These are phyloP conservation scores for Hypoxylon crocopeplum DNA, from an alignment of 495 filamentous ascomycete species.

Conservation along the genomic window DNA sequence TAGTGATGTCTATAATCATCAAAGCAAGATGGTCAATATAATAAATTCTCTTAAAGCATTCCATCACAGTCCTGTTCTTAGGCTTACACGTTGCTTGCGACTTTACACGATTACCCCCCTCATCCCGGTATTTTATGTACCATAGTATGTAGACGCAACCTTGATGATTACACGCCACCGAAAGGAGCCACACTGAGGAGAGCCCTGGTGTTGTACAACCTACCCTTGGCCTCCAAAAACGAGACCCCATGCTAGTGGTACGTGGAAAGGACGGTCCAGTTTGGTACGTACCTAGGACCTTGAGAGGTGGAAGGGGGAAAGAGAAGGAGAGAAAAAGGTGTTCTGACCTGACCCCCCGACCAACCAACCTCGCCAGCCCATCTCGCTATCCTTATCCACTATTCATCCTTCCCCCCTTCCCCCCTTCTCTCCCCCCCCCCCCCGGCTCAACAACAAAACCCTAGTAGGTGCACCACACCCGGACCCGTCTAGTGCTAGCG, in stretches of 20 bases:
- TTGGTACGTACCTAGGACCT: slow-evolving; percentile 16
- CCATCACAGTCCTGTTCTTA: neutral
- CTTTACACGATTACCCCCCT: slow-evolving; percentile 31
- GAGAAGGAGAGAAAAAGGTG: neutral
- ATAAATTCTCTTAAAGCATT: too few relatives aligned
- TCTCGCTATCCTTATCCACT: slow-evolving; percentile 35
- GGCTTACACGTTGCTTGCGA: slow-evolving; percentile 19
- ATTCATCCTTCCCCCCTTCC: slow-evolving; percentile 36
- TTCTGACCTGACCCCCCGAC: slow-evolving; percentile 17
- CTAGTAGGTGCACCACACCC: slow-evolving; percentile 40
- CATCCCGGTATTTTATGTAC: slow-evolving; percentile 6
- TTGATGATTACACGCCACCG: slow-evolving; percentile 42
- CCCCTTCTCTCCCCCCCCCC: slow-evolving; percentile 34
- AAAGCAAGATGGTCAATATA: too few relatives aligned
- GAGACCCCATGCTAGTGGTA: slow-evolving; percentile 32
- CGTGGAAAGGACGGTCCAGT: slow-evolving; percentile 1
- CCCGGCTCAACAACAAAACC: slow-evolving; percentile 42
- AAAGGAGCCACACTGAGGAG: slow-evolving; percentile 41
- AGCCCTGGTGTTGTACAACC: slow-evolving; percentile 39
- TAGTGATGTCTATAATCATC: too few relatives aligned
- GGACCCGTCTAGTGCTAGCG: slow-evolving; percentile 36
- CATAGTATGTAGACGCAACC: slow-evolving; percentile 24
- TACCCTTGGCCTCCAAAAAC: slow-evolving; percentile 28
- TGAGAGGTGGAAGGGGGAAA: slow-evolving; percentile 4
- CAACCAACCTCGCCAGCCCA: slow-evolving; percentile 35